Evolutionary conservation across 2,329 filamentous ascomycete species (phyloP).

Genomic region (Fusarium sp.): DNA sequence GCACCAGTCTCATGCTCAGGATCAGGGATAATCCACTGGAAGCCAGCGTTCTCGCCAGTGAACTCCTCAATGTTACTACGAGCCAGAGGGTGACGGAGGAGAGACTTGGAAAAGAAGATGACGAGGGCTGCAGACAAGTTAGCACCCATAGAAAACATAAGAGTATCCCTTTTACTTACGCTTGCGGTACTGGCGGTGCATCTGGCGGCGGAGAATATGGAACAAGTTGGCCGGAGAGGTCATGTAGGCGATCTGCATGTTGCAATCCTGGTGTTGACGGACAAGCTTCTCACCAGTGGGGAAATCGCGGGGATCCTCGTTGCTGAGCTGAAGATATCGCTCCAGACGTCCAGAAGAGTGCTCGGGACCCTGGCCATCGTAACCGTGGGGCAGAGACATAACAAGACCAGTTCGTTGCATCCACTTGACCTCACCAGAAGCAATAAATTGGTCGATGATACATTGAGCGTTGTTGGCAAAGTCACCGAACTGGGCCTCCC

Average conservation of each 20-base stretch:
- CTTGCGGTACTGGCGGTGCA: slow-evolving; percentile 99
- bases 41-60: slow-evolving; percentile 82
- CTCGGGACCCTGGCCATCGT: slow-evolving; percentile 97
- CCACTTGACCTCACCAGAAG: slow-evolving; percentile 98
- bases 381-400: slow-evolving; percentile 95
- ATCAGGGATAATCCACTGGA: slow-evolving; percentile 96
- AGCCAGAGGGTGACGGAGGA: slow-evolving; percentile 92
- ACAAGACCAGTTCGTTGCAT: slow-evolving; percentile 97
- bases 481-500: slow-evolving; percentile 99
- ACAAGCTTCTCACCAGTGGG: slow-evolving; percentile 88
- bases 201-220: slow-evolving; percentile 95
- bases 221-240: slow-evolving; percentile 97
- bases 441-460: slow-evolving; percentile 98
- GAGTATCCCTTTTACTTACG: slow-evolving; percentile 68
- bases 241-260: slow-evolving; percentile 98
- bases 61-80: slow-evolving; percentile 93
- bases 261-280: slow-evolving; percentile 98
- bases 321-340: slow-evolving; percentile 95
- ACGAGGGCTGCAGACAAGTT: slow-evolving; percentile 69
- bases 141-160: slow-evolving; percentile 9
- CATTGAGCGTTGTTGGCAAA: slow-evolving; percentile 99
- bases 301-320: slow-evolving; percentile 96
- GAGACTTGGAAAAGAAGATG: slow-evolving; percentile 98
- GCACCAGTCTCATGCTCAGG: slow-evolving; percentile 79
- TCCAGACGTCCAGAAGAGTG: slow-evolving; percentile 98